These are phyloP conservation scores for Psilocybe cyanescens DNA, from an alignment of 768 basidiomycete genomes.

Conservation along the genomic window DNA sequence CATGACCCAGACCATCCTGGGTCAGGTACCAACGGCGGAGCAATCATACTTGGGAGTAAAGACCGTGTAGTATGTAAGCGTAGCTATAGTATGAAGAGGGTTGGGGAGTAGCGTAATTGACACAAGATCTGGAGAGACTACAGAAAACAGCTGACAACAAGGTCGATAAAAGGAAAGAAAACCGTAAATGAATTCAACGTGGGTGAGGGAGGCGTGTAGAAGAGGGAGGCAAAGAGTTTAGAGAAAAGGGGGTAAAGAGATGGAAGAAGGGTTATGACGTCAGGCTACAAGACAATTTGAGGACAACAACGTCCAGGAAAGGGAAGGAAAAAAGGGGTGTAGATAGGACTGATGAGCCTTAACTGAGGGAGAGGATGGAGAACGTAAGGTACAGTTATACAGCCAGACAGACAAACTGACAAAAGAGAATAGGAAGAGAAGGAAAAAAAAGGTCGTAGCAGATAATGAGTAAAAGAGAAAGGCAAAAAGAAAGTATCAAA, in stretches of 20 bases:
- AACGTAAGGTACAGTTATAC: constrained; percentile 6
- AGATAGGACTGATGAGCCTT: not conserved
- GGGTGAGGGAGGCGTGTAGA: not conserved
- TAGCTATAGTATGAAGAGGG: constrained; percentile 7
- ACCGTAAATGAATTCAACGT: not conserved
- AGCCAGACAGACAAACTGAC: constrained; percentile 3
- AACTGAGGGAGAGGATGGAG: not conserved
- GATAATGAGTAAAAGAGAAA: not conserved
- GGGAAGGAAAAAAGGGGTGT: not conserved
- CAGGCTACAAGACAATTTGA: constrained; percentile 9
- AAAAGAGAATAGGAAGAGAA: not conserved
- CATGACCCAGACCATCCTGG: not conserved
- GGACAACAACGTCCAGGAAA: not conserved
- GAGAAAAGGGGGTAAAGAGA: not conserved
- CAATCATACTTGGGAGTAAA: constrained; percentile 2
- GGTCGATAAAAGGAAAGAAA: not conserved
- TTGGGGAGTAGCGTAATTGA: constrained; percentile 14
- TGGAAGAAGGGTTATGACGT: not conserved
- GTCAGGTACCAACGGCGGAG: not conserved
- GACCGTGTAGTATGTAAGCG: constrained; percentile 14
- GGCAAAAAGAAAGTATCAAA: constrained; percentile 23
- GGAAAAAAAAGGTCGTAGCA: constrained; percentile 1
- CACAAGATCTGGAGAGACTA: constrained; percentile 1
- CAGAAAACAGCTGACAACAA: constrained; percentile 13
- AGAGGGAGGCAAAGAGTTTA: not conserved